Evolutionary conservation across 2,329 filamentous ascomycete species (phyloP), one percentile per base, ranked within the genome.

Genomic region (Penicillium decumbens): DNA sequence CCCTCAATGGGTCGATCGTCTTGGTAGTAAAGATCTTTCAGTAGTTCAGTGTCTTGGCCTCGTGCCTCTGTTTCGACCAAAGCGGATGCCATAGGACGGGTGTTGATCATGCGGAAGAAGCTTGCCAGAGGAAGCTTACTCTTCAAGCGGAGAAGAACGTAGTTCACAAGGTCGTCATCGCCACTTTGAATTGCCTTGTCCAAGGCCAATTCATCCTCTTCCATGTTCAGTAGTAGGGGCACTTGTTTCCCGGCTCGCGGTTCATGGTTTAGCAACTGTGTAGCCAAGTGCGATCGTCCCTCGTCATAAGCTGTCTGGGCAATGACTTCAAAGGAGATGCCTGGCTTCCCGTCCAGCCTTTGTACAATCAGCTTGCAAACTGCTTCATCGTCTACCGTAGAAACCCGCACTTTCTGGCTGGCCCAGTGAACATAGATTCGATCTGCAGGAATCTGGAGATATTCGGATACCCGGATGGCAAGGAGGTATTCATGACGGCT

Each of bases 1-100:
- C 93, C 90, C 57, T 97, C 93, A 4, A 90, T 76, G 3, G 91
- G 83, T 4, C 92, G 83, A 67, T 98, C 93, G 62, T 97, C 93
- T 72, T 97, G 93, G 67, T 98, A 98, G 73, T 93, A 98, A 3
- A 98, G 77, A 65, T 97, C 93, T 64, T 97, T 98, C 24, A 98
- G 81, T 20, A 98, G 71, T 46, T 87, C 83, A 0, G 81, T 79
- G 61, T 95, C 90, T 62, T 95, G 87, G 43, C 88, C 83, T 43
- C 80, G 77, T 0, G 93, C 92, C 0, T 85, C 86, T 1, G 89
- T 81, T 69, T 98, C 93, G 23, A 98, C 88, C 9, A 98, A 80
- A 0, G 93, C 89, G 2, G 89, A 90, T 3, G 93, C 93, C 24
- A 89, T 80, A 0, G 92, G 90, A 1, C 91, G 83, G 45, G 80